Conservation (phyloP, 306 rosid species). For the peach (Prunus persica) region Prunus_persica_NCBIv2 NC_034015.1:21074001-21074500, state of each 20-base stretch:
- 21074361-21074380: neutral
- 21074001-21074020: too few relatives aligned
- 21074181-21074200: neutral
- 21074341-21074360: neutral
- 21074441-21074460: neutral
- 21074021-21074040: too few relatives aligned
- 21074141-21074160: neutral
- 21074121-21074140: neutral
- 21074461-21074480: neutral
- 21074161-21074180: neutral
- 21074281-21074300: neutral
- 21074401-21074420: neutral
- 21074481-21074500: neutral
- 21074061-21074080: too few relatives aligned
- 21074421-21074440: neutral
- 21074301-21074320: neutral
- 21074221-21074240: neutral
- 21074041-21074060: too few relatives aligned
- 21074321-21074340: neutral
- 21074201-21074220: neutral
- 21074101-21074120: neutral
- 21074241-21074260: neutral
- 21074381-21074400: neutral
- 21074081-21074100: too few relatives aligned
- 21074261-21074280: neutral